Base-by-base conservation (phyloP, 108 stramenopile genomes). In the Conticribra weissflogii region DNA sequence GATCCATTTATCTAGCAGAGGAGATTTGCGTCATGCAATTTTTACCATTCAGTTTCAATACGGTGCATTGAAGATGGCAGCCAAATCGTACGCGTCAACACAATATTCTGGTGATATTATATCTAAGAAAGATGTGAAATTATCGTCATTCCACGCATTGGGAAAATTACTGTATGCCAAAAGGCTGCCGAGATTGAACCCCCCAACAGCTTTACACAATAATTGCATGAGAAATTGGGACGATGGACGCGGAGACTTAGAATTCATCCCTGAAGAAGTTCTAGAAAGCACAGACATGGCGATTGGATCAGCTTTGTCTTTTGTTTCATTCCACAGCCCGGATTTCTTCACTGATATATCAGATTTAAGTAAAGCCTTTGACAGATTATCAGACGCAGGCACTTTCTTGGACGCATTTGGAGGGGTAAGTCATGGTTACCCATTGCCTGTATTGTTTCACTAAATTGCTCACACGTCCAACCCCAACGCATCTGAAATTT, bases 161-260 rank as follows among this genome's bases (percentile, higher is more conserved):
- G 96, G 96, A 2, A 96, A 96, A 64, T 51, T 94, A 17, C 70
- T 96, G 22, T 92, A 96, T 76, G 93, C 93, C 25, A 96, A 96
- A 55, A 84, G 92, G 22, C 7, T 5, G 33, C 17, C 41, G 30
- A 22, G 54, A 41, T 14, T 28, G 41, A 22, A 27, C n/a, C 19
- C 47, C 18, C 34, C 56, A 54, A 31, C 52, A 44, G 7, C 59
- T 27, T 30, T 52, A 23, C 16, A 27, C 32, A 16, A 45, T 53
- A 25, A 31, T 23, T 3, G 36, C 17, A 3, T 59, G 12, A 27
- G 23, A 22, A 64, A 63, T 44, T 78, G 69, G 72, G 66, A 72
- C 30, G 71, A 77, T 34, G 57, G 59, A 41, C 36, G 81, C 34
- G 80, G 73, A 29, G 78, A 69, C 17, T 66, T 96, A 49, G 82